phyloP scores from a whole-genome alignment of 208 protist genomes.

The Wallacemonas sp. region DNA sequence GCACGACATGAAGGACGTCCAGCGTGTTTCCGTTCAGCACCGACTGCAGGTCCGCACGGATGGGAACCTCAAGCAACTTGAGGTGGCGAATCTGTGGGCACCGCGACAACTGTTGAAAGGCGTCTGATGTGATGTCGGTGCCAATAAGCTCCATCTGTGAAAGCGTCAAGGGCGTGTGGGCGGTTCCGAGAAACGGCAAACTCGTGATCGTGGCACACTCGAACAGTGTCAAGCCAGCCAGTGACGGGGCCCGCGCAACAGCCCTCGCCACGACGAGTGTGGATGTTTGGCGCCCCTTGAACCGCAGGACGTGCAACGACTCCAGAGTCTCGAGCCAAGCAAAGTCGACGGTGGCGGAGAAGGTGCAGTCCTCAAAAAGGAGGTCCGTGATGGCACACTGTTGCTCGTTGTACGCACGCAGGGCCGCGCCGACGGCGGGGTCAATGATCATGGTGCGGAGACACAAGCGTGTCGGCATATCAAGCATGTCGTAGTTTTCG shows the following conservation, averaged over 20 bases:
- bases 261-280: slow-evolving; percentile 16
- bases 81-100: slow-evolving; percentile 18
- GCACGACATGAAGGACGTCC: slow-evolving; percentile 30
- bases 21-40: slow-evolving; percentile 32
- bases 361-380: slow-evolving; percentile 36
- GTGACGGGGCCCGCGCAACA: slow-evolving; percentile 4
- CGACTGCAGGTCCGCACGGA: slow-evolving; percentile 32
- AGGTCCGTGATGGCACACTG: slow-evolving; percentile 17
- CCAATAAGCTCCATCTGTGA: slow-evolving; percentile 27
- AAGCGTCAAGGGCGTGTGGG: slow-evolving; percentile 2
- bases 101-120: slow-evolving; percentile 19
- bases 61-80: slow-evolving; percentile 32
- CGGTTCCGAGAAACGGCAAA: slow-evolving; percentile 1
- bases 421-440: slow-evolving; percentile 17
- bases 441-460: slow-evolving; percentile 29
- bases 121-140: slow-evolving; percentile 22
- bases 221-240: slow-evolving; percentile 28
- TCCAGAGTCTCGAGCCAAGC: slow-evolving; percentile 19
- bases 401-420: slow-evolving; percentile 23
- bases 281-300: slow-evolving; percentile 17
- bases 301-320: slow-evolving; percentile 16
- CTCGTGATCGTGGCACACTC: slow-evolving; percentile 15
- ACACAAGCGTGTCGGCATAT: slow-evolving; percentile 15
- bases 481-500: slow-evolving; percentile 6
- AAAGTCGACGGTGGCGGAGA: slow-evolving; percentile 16